Conservation (phyloP, 345 rosid genomes). For the Cardamine occulta region DNA sequence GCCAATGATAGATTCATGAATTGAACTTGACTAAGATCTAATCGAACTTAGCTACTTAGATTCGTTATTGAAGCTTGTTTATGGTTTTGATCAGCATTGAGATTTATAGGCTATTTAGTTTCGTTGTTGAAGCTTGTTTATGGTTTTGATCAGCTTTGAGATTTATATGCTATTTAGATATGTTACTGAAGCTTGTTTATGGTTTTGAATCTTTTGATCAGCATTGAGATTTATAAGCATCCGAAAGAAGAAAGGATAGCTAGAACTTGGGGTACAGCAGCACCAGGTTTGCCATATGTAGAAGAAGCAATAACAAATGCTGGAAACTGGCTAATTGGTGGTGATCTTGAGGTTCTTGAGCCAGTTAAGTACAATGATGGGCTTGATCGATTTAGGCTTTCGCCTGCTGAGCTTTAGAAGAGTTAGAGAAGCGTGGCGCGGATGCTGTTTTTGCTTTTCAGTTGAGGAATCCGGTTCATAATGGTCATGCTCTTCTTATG, state of each 20-base stretch:
- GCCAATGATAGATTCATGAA: slow-evolving; percentile 13
- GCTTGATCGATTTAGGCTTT: slow-evolving; percentile 84
- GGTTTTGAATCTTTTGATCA: slow-evolving; percentile 39
- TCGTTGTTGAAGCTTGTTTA: slow-evolving; percentile 11
- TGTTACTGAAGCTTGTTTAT: slow-evolving; percentile 4
- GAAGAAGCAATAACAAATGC: slow-evolving; percentile 73
- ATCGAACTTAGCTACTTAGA: background rate
- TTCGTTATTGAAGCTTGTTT: slow-evolving; percentile 17
- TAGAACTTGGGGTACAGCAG: slow-evolving; percentile 96
- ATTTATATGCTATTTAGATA: slow-evolving; percentile 61
- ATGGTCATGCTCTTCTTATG: slow-evolving; percentile 97
- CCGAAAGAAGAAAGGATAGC: slow-evolving; percentile 97
- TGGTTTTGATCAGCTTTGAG: slow-evolving; percentile 66
- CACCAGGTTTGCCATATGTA: slow-evolving; percentile 88
- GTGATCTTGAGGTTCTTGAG: slow-evolving; percentile 89
- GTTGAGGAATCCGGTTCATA: slow-evolving; percentile 97
- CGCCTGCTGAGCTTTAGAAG: slow-evolving; percentile 79
- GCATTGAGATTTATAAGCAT: slow-evolving; percentile 95
- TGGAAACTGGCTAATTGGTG: slow-evolving; percentile 96
- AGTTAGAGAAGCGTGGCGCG: slow-evolving; percentile 79
- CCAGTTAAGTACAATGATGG: slow-evolving; percentile 90
- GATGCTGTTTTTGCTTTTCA: slow-evolving; percentile 99
- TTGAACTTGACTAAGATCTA: slow-evolving; percentile 12
- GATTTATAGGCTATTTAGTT: slow-evolving; percentile 64
- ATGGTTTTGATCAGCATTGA: slow-evolving; percentile 63